A percentile compares a stretch with the other conserved stretches of the same genome.
Evolutionary conservation across 225 moss, liverwort and hornwort genomes (phyloP).

Genomic region (Pleurozium schreberi): DNA sequence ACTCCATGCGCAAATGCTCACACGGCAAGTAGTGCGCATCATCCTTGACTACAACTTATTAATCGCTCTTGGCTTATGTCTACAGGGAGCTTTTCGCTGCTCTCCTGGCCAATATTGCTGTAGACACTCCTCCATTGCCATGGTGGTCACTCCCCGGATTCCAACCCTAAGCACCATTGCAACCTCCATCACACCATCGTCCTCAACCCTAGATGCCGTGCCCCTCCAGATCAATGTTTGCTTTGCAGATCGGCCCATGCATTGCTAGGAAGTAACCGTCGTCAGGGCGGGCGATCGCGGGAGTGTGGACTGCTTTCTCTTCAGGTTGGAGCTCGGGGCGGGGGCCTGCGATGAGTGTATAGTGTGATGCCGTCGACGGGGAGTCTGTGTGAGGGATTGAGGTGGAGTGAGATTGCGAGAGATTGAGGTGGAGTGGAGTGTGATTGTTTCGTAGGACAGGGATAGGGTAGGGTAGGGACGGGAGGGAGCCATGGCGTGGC

Average conservation of each 20-base stretch:
- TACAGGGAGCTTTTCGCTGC: background rate
- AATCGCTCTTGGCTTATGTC: background rate
- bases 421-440: too few species aligned
- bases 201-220: background rate
- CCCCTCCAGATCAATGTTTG: background rate
- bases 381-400: background rate
- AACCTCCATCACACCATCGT: background rate
- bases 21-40: background rate
- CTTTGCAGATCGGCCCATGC: background rate
- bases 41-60: background rate
- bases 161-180: background rate
- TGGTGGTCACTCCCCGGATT: background rate
- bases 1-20: background rate
- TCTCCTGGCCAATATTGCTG: background rate
- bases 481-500: constrained; percentile 75
- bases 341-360: background rate
- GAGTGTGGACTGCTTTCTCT: background rate
- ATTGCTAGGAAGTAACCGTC: background rate
- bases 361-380: background rate
- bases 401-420: background rate
- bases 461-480: background rate
- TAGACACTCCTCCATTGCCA: background rate
- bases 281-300: background rate
- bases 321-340: background rate
- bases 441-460: background rate